phyloP scores from a whole-genome alignment of 2,329 filamentous ascomycete genomes.

The Cercospora berteroae region DNA sequence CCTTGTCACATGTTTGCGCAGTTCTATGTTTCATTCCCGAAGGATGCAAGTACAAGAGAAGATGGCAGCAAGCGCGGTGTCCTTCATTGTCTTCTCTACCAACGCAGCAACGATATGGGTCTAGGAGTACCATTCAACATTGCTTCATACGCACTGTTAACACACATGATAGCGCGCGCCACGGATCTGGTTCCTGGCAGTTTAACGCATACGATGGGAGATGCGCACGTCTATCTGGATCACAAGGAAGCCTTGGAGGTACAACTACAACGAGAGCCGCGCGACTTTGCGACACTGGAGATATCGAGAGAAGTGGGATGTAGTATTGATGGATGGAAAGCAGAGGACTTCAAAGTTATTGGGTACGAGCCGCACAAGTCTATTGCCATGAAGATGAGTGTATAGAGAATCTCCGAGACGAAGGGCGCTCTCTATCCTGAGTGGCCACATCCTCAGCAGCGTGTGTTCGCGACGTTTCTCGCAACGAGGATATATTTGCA shows the following conservation, averaged over 20 bases:
- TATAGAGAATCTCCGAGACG: conserved; percentile 40
- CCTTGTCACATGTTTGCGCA: conserved; percentile 98
- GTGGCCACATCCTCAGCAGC: not conserved
- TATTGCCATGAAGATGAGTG: conserved; percentile 99
- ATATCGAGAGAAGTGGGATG: conserved; percentile 67
- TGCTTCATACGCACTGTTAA: conserved; percentile 86
- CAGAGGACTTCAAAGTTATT: conserved; percentile 81
- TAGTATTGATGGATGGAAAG: conserved; percentile 84
- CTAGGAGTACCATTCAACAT: conserved; percentile 98
- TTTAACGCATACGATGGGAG: conserved; percentile 93
- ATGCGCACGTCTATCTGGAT: conserved; percentile 94
- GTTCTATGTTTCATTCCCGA: conserved; percentile 81
- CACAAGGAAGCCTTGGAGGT: conserved; percentile 82
- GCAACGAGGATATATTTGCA: not conserved
- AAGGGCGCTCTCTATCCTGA: not conserved
- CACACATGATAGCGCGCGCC: conserved; percentile 90
- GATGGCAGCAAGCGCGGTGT: conserved; percentile 57
- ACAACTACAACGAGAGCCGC: conserved; percentile 77
- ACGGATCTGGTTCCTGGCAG: conserved; percentile 81
- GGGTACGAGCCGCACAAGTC: conserved; percentile 88
- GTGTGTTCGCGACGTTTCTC: not conserved
- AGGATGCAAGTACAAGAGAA: conserved; percentile 27
- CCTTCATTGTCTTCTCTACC: conserved; percentile 86
- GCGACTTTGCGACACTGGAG: conserved; percentile 73
- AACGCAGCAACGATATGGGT: conserved; percentile 94